phyloP scores from a whole-genome alignment of 257 asterid species.

The Penstemon eatonii region DNA sequence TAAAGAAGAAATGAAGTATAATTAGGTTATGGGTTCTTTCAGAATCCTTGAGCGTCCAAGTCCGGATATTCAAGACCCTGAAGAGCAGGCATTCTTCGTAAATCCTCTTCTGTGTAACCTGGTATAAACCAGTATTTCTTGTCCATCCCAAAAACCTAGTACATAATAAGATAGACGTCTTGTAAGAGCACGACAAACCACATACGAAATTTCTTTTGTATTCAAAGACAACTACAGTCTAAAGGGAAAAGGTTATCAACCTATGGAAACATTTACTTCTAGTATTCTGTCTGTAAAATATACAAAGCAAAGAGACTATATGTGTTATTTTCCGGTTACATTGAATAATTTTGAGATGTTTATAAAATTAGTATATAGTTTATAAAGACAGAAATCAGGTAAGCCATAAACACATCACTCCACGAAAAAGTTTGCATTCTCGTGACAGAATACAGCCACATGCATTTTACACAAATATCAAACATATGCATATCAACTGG shows the following conservation, averaged over 20 bases:
- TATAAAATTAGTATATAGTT: background rate
- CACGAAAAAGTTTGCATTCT: background rate
- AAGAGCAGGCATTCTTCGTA: constrained; percentile 67
- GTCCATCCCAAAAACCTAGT: constrained; percentile 68
- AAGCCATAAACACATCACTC: background rate
- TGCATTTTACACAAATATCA: background rate
- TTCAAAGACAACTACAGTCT: background rate
- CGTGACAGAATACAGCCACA: background rate
- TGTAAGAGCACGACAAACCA: constrained; percentile 3
- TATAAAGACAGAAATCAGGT: background rate
- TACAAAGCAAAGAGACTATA: too few species aligned
- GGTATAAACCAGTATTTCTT: constrained; percentile 70
- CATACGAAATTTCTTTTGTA: background rate
- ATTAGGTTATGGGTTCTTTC: constrained; percentile 8
- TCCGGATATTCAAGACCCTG: constrained; percentile 84
- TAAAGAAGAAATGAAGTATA: constrained; percentile 16
- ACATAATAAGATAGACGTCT: constrained; percentile 1
- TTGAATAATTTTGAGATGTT: background rate
- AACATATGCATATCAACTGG: background rate
- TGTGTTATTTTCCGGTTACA: too few species aligned
- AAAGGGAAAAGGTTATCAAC: too few species aligned
- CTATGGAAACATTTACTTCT: too few species aligned
- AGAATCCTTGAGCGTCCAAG: constrained; percentile 56
- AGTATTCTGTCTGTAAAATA: too few species aligned
- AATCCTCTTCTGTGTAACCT: constrained; percentile 65